These are phyloP conservation scores for Clonostachys sp. DNA, from an alignment of 2,329 filamentous ascomycete species.

Conservation along the genomic window DNA sequence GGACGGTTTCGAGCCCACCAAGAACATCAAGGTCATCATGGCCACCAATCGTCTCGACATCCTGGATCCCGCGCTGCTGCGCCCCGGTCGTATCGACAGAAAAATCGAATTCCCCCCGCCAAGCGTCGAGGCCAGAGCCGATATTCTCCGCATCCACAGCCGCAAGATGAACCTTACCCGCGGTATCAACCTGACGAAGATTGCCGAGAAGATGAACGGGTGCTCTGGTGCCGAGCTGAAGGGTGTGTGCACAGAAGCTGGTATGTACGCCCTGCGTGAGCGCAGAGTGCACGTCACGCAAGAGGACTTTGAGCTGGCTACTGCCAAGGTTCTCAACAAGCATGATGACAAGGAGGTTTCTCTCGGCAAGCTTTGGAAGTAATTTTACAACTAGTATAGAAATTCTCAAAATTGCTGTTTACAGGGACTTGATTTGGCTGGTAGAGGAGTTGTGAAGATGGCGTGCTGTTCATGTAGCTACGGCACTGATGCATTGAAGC, in stretches of 20 bases:
- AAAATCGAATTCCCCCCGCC: slow-evolving; percentile 99
- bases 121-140: slow-evolving; percentile 90
- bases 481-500: too few species aligned
- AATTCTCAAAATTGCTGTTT: too few species aligned
- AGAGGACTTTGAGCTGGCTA: slow-evolving; percentile 97
- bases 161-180: slow-evolving; percentile 98
- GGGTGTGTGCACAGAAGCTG: slow-evolving; percentile 97
- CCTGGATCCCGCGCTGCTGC: slow-evolving; percentile 86
- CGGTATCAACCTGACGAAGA: slow-evolving; percentile 96
- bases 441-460: too few species aligned
- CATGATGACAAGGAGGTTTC: slow-evolving; percentile 97
- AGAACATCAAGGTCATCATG: slow-evolving; percentile 99
- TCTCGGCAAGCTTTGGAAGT: slow-evolving; percentile 73
- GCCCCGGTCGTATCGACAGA: slow-evolving; percentile 95
- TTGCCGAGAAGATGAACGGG: slow-evolving; percentile 99
- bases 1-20: slow-evolving; percentile 97
- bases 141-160: slow-evolving; percentile 96
- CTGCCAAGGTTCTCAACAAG: slow-evolving; percentile 99
- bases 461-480: too few species aligned
- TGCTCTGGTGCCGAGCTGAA: slow-evolving; percentile 97
- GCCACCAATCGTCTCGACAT: slow-evolving; percentile 98
- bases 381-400: slow-evolving; percentile 1
- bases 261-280: slow-evolving; percentile 96
- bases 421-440: too few species aligned
- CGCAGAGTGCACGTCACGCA: slow-evolving; percentile 96